These are phyloP conservation scores for Ulmus americana DNA, from an alignment of 331 rosid species.

Conservation along the genomic window DNA sequence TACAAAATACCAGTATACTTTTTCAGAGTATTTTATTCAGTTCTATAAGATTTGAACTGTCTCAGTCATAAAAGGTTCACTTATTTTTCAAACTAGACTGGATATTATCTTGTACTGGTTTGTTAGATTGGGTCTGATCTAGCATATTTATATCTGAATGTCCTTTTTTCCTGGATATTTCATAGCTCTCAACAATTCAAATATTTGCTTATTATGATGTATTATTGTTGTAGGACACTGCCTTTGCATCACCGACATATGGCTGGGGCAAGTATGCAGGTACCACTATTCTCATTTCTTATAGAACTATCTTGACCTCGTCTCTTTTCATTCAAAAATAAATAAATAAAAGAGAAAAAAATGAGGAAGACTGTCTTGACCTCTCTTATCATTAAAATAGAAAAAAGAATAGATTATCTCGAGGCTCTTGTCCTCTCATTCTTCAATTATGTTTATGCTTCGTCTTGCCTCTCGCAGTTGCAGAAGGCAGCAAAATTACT, in stretches of 20 bases:
- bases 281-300: conserved; percentile 21
- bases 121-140: neutral
- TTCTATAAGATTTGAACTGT: neutral
- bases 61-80: neutral
- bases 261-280: conserved; percentile 86
- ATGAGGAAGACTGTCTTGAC: no score
- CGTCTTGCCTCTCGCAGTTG: conserved; percentile 47
- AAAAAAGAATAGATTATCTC: neutral
- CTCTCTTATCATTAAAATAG: no score
- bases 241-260: conserved; percentile 88
- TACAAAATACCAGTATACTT: conserved; percentile 2
- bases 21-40: neutral
- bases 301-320: neutral
- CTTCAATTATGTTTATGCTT: conserved; percentile 18
- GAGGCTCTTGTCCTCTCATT: conserved; percentile 1
- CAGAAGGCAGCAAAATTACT: conserved; percentile 85
- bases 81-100: no score
- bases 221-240: conserved; percentile 59
- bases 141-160: neutral
- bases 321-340: neutral
- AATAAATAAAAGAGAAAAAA: neutral
- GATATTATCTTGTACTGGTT: neutral
- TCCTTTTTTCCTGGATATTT: conserved; percentile 11
- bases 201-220: conserved; percentile 9
- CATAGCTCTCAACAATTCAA: neutral